These are phyloP conservation scores for Xylariaceae sp. DNA, from an alignment of 2,329 filamentous ascomycete genomes.

Conservation along the genomic window DNA sequence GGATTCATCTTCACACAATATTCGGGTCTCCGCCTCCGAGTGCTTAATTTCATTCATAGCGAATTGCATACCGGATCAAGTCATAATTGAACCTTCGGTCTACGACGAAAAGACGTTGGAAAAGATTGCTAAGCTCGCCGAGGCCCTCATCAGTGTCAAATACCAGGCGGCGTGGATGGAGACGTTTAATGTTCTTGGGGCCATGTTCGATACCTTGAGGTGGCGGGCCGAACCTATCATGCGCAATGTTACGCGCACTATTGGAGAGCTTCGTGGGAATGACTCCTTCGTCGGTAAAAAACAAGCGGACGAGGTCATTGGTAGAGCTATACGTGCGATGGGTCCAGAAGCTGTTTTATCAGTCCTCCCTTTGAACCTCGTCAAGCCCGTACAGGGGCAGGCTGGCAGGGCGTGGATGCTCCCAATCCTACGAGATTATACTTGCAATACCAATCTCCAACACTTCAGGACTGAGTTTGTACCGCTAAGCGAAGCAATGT, in stretches of 20 bases:
- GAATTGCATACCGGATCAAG: constrained; percentile 78
- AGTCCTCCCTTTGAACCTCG: constrained; percentile 80
- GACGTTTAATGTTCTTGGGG: constrained; percentile 80
- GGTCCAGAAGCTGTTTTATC: constrained; percentile 78
- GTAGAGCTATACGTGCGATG: constrained; percentile 82
- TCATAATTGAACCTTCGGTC: constrained; percentile 81
- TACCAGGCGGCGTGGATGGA: constrained; percentile 94
- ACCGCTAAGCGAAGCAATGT: constrained; percentile 83
- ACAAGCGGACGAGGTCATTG: constrained; percentile 85
- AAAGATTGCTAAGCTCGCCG: constrained; percentile 68
- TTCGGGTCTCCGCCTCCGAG: constrained; percentile 88
- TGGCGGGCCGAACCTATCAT: constrained; percentile 82
- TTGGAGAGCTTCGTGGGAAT: constrained; percentile 83
- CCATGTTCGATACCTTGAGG: constrained; percentile 78
- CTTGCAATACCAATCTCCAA: constrained; percentile 77
- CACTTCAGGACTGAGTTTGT: constrained; percentile 86
- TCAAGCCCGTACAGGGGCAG: constrained; percentile 68
- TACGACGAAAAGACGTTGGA: constrained; percentile 88
- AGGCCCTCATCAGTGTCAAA: constrained; percentile 75
- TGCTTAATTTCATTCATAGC: constrained; percentile 89
- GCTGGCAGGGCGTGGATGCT: constrained; percentile 91
- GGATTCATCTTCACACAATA: constrained; percentile 82
- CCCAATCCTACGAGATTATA: constrained; percentile 81
- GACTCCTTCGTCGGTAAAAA: constrained; percentile 90
- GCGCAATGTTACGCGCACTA: constrained; percentile 64